Evolutionary conservation across 441 rosid genomes (phyloP).

Genomic region (Iberis amara): DNA sequence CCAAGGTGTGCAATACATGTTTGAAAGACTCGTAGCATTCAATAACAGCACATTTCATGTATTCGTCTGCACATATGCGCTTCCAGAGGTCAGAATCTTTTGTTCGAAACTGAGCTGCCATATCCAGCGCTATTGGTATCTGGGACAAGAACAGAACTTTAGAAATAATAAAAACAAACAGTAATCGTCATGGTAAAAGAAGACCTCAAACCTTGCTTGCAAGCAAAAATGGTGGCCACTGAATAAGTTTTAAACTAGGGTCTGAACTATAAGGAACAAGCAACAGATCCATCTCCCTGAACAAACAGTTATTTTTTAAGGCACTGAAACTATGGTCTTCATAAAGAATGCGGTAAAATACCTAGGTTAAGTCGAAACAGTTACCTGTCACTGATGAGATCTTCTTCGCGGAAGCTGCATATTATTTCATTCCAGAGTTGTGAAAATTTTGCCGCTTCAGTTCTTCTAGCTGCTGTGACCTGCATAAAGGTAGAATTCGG

Average conservation of each 20-base stretch:
- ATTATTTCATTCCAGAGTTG: constrained; percentile 99
- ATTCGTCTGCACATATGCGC: constrained; percentile 92
- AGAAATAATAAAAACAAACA: constrained; percentile 15
- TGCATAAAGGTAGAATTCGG: constrained; percentile 31
- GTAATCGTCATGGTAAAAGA: constrained; percentile 14
- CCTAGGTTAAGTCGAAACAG: constrained; percentile 23
- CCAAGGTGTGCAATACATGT: constrained; percentile 67
- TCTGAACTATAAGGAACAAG: constrained; percentile 94
- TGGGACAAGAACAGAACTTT: constrained; percentile 33
- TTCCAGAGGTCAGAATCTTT: constrained; percentile 95
- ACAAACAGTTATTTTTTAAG: constrained; percentile 31
- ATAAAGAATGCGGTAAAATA: constrained; percentile 12
- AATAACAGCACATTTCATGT: constrained; percentile 95
- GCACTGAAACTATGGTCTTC: constrained; percentile 11
- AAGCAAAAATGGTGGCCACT: constrained; percentile 99
- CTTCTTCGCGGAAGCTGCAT: constrained; percentile 96
- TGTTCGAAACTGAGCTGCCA: constrained; percentile 84
- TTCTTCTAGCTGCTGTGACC: constrained; percentile 91
- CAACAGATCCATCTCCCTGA: constrained; percentile 98
- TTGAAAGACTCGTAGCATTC: constrained; percentile 98
- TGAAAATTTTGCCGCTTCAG: constrained; percentile 98
- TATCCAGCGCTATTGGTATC: constrained; percentile 95
- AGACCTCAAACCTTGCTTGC: constrained; percentile 85
- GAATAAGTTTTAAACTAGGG: constrained; percentile 89
- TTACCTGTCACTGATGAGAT: constrained; percentile 94